Percentiles rank a stretch among this genome's conserved stretches.
Evolutionary conservation across 2,329 filamentous ascomycete species (phyloP).

Genomic region (Xylaria sp.): DNA sequence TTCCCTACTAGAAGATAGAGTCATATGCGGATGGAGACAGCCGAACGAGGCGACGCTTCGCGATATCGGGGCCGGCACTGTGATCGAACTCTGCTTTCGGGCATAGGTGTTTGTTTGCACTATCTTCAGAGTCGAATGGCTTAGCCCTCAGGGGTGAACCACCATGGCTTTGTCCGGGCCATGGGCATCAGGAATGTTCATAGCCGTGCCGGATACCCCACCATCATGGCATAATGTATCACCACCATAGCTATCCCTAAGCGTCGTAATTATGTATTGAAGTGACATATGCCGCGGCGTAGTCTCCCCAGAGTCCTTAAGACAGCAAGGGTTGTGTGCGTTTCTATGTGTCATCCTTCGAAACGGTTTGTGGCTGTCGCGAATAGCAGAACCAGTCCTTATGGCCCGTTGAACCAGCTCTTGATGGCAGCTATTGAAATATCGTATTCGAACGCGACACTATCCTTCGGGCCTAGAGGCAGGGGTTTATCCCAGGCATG

Average conservation of each 20-base stretch:
- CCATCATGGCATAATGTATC: too few relatives aligned
- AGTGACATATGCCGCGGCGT: neutral
- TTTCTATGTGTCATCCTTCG: neutral
- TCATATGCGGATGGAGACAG: neutral
- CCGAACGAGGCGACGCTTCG: neutral
- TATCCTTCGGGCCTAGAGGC: constrained; percentile 58
- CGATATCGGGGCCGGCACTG: neutral
- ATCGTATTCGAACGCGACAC: constrained; percentile 59
- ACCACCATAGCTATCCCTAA: too few relatives aligned
- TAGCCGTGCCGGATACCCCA: too few relatives aligned
- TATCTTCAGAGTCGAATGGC: neutral
- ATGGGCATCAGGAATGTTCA: neutral
- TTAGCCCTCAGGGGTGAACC: neutral
- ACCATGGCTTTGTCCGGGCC: neutral
- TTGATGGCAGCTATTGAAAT: constrained; percentile 56
- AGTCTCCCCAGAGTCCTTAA: neutral
- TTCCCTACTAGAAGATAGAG: neutral
- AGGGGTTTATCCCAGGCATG: constrained; percentile 63
- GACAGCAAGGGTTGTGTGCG: neutral
- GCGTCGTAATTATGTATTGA: too few relatives aligned
- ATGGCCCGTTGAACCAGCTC: constrained; percentile 49
- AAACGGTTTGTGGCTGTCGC: neutral
- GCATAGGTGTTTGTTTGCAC: neutral
- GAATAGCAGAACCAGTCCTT: neutral
- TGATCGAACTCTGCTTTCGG: neutral